Evolutionary conservation across 257 asterid species (phyloP), one percentile per base, ranked within the genome.

Genomic region (Cordia subcordata): DNA sequence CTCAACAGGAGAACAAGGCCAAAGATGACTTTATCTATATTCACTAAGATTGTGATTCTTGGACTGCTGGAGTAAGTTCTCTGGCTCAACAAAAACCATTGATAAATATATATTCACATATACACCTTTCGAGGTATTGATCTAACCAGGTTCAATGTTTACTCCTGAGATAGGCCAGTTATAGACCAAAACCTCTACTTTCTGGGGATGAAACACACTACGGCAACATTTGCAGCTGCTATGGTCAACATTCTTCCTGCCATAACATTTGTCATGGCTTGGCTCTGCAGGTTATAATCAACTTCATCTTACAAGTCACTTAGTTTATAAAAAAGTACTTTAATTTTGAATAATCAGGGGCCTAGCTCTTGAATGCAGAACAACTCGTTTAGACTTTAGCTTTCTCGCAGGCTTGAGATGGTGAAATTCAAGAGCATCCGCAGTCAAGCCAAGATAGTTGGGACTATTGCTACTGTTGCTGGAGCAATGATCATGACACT

Each of bases 401-500:
- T n/a, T n/a, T n/a, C n/a, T 19, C 49, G 8, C 66, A 86, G 96
- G 82, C 49, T 81, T 75, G 96, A 88, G 80, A 86, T 68, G 70
- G 83, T 88, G 16, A 76, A 80, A 53, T 52, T 88, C 32, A 80
- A 70, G 52, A 77, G 67, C 67, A 46, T 63, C 37, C 65, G 65
- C n/a, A 74, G 94, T 45, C 40, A 78, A 57, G 95, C 94, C 1
- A 88, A 88, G 66, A 81, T 88, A 66, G 60, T 78, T n/a, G 96
- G 96, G 6, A 88, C 95, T 0, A 11, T 68, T 0, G 71, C 82
- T n/a, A 83, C 96, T 5, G 85, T 88, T 15, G 62, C 61, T 42
- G 95, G 96, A 54, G 90, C 95, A 6, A 81, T 83, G 94, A 51
- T 82, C 19, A 88, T 88, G 90, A 86, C 96, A 18, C 54, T 93